Evolutionary conservation across 352 stramenopile species (phyloP).

Genomic region (Aphanomyces invadans): DNA sequence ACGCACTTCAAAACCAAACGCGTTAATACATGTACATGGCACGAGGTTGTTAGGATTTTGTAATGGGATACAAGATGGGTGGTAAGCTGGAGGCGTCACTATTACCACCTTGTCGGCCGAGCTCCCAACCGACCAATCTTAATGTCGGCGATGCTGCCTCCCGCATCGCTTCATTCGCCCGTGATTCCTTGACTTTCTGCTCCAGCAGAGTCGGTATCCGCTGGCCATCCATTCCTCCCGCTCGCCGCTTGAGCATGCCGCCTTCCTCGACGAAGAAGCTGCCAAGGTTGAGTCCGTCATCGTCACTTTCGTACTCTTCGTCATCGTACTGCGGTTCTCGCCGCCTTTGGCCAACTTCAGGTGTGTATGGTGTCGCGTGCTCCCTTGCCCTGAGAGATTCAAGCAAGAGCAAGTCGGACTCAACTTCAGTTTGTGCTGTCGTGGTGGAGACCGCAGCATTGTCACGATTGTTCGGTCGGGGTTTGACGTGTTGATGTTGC

Average conservation of each 20-base stretch:
- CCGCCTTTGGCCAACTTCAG: neutral
- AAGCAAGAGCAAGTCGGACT: neutral
- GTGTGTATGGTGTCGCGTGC: constrained; percentile 1
- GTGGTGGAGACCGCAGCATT: neutral
- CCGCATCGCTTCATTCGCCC: neutral
- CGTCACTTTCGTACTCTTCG: constrained; percentile 10
- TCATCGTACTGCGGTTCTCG: constrained; percentile 3
- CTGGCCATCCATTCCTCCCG: too few relatives aligned
- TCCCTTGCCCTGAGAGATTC: neutral
- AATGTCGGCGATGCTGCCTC: neutral
- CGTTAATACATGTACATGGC: neutral
- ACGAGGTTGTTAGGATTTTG: constrained; percentile 7
- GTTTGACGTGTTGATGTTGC: neutral
- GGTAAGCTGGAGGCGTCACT: neutral
- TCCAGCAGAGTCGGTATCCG: constrained; percentile 10
- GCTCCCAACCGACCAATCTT: constrained; percentile 8
- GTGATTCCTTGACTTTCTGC: constrained; percentile 12
- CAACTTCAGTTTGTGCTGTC: neutral
- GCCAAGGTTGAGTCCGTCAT: neutral
- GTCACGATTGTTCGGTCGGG: neutral
- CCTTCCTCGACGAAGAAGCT: constrained; percentile 13
- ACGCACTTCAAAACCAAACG: constrained; percentile 32
- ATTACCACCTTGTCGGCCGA: neutral
- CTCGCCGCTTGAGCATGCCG: neutral
- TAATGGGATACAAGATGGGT: constrained; percentile 13